Conservation (phyloP, 169 alveolate genomes). For the Eimeria mitis region DNA sequence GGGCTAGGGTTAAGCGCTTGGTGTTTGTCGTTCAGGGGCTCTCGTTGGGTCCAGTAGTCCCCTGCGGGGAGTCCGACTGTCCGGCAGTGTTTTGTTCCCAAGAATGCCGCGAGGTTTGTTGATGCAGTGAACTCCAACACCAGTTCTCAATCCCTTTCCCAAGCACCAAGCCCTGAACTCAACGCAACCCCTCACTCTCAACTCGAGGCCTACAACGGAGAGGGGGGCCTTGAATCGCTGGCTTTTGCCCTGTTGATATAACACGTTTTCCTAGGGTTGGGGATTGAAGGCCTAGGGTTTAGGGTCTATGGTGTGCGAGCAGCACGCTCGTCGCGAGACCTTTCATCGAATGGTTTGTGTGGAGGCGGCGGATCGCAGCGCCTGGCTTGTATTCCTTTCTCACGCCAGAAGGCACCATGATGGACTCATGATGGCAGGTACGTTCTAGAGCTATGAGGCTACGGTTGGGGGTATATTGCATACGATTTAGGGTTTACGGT, state of each 20-base stretch:
- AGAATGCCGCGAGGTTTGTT: conserved; percentile 34
- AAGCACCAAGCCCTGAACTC: not conserved
- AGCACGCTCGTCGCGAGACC: conserved; percentile 48
- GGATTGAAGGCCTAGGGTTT: not conserved
- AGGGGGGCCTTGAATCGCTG: not conserved
- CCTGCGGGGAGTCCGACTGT: conserved; percentile 57
- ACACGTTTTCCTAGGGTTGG: not conserved
- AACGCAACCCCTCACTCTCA: not conserved
- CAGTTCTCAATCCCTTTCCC: not conserved
- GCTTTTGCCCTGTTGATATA: not conserved
- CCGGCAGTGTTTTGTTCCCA: conserved; percentile 53
- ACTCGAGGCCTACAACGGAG: not conserved
- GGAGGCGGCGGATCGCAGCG: conserved; percentile 21
- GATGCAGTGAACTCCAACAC: not conserved
- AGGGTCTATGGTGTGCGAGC: not conserved
- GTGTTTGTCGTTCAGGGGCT: conserved; percentile 51
- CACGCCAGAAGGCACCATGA: conserved; percentile 73
- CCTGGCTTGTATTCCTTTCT: conserved; percentile 2
- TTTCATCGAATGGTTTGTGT: conserved; percentile 56
- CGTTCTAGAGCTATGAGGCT: not conserved
- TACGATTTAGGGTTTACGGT: not conserved
- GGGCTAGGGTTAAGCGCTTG: not conserved
- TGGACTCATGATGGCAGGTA: conserved; percentile 48
- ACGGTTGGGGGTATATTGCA: not conserved
- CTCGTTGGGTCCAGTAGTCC: conserved; percentile 3